Percentiles rank a stretch among this genome's conserved stretches.
phyloP scores from a whole-genome alignment of 441 rosid species.

The Kokia cookei region DNA sequence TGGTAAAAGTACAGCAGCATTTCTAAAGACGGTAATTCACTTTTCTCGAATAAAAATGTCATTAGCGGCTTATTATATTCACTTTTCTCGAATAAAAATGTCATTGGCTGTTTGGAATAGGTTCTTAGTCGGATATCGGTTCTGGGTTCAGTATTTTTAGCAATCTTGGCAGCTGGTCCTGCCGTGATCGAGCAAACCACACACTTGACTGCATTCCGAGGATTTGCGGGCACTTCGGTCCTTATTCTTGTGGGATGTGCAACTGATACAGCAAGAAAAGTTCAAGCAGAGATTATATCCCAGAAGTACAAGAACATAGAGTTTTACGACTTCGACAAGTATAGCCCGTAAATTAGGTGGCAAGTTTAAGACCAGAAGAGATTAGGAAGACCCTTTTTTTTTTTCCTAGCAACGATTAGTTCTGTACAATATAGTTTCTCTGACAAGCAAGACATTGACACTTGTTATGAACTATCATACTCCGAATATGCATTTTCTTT shows the following conservation, averaged over 20 bases:
- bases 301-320: conserved; percentile 95
- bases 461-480: not conserved
- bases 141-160: conserved; percentile 80
- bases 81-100: not conserved
- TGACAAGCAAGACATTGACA: not conserved
- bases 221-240: conserved; percentile 91
- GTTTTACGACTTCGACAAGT: conserved; percentile 70
- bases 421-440: not conserved
- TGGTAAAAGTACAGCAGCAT: conserved; percentile 91
- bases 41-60: not conserved
- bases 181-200: conserved; percentile 79
- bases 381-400: not conserved
- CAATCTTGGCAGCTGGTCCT: conserved; percentile 93
- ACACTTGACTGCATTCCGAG: conserved; percentile 89
- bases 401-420: not conserved
- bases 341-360: conserved; percentile 7
- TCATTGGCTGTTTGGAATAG: conserved; percentile 21
- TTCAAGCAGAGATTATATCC: conserved; percentile 91
- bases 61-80: not conserved
- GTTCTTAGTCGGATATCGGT: conserved; percentile 96
- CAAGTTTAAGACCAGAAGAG: not conserved
- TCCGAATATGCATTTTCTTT: not conserved
- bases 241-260: conserved; percentile 97
- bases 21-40: conserved; percentile 64
- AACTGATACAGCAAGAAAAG: conserved; percentile 92